These are phyloP conservation scores for Phyllosticta citribraziliensis DNA, from an alignment of 2,329 filamentous ascomycete genomes.

Conservation along the genomic window DNA sequence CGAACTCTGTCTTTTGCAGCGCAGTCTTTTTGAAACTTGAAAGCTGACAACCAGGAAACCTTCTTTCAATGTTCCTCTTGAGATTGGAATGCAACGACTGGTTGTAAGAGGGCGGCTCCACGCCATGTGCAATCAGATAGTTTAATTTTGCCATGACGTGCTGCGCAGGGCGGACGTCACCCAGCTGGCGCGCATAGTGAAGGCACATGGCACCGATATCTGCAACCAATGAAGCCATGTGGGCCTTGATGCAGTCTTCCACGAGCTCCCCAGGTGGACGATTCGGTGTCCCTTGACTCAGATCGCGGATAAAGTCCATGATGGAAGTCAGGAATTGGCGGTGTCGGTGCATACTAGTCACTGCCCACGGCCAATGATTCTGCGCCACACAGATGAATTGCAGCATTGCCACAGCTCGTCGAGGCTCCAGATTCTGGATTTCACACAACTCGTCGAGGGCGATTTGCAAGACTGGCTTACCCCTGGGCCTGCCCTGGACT, in stretches of 20 bases:
- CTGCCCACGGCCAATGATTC: constrained; percentile 93
- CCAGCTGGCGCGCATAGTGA: constrained; percentile 71
- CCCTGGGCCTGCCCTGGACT: constrained; percentile 25
- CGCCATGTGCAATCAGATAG: constrained; percentile 71
- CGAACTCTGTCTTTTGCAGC: constrained; percentile 56
- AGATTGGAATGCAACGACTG: constrained; percentile 77
- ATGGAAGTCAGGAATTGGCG: constrained; percentile 62
- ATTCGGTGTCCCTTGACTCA: neutral
- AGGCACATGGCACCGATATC: constrained; percentile 88
- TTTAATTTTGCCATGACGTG: constrained; percentile 64
- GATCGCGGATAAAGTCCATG: constrained; percentile 55
- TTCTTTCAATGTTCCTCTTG: constrained; percentile 69
- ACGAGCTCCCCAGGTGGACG: constrained; percentile 11
- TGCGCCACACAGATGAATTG: constrained; percentile 83
- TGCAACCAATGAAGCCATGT: constrained; percentile 68
- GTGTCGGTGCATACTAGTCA: constrained; percentile 67
- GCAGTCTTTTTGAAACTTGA: constrained; percentile 70
- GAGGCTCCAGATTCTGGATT: constrained; percentile 53
- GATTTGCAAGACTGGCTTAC: constrained; percentile 60
- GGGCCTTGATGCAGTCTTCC: constrained; percentile 30
- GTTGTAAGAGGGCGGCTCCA: constrained; percentile 76
- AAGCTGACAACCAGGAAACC: constrained; percentile 65
- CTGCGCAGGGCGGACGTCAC: constrained; percentile 57
- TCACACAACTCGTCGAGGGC: constrained; percentile 62
- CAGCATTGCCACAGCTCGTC: constrained; percentile 62